These are phyloP conservation scores for Mucuna pruriens DNA, from an alignment of 306 rosid species.

Conservation along the genomic window DNA sequence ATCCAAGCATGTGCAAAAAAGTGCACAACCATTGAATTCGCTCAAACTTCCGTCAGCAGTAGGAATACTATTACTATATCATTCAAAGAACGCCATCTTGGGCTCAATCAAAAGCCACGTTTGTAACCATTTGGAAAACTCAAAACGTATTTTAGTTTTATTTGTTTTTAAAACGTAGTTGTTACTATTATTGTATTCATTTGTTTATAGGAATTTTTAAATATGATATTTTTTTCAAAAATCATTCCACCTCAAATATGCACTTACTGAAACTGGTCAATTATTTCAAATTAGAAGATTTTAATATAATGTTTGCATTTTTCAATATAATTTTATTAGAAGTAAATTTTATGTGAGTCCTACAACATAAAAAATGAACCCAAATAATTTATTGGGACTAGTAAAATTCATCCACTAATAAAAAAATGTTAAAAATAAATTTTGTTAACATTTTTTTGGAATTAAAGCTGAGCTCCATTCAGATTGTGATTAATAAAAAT, in stretches of 20 bases:
- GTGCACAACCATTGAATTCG: constrained; percentile 10
- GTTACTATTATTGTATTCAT: neutral
- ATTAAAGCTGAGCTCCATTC: neutral
- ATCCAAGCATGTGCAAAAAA: constrained; percentile 43
- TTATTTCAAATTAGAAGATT: neutral
- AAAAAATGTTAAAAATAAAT: neutral
- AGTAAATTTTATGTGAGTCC: neutral
- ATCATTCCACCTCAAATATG: neutral
- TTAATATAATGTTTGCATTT: neutral
- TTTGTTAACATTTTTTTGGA: neutral
- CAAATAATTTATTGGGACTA: neutral
- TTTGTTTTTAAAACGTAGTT: neutral
- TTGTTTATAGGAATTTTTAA: neutral
- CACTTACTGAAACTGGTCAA: neutral
- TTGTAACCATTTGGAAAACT: neutral
- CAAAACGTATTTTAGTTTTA: neutral
- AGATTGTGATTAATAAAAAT: no score
- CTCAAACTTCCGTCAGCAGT: constrained; percentile 16
- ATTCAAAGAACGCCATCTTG: constrained; percentile 29
- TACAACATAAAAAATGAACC: neutral
- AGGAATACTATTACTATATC: neutral
- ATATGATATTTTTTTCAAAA: no score
- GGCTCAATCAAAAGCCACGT: neutral
- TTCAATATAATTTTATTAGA: neutral
- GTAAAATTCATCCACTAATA: neutral